Evolutionary conservation across 805 yeast genomes (phyloP).

Genomic region (Candida xyloterini): DNA sequence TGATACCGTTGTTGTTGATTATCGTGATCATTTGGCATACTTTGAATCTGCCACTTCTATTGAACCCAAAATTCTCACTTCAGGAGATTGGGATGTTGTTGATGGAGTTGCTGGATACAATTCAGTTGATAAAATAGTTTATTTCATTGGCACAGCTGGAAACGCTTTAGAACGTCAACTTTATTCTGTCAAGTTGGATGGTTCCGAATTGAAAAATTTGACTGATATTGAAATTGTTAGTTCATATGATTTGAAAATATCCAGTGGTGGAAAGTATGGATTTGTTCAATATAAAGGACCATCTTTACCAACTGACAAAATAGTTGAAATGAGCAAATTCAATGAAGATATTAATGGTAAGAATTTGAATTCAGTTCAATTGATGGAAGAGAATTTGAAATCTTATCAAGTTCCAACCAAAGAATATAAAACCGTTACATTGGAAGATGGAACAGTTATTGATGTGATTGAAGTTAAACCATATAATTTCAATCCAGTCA

Average conservation of each 20-base stretch:
- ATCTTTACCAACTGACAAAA: constrained; percentile 42
- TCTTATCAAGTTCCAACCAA: constrained; percentile 51
- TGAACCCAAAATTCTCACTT: constrained; percentile 41
- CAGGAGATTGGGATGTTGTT: constrained; percentile 52
- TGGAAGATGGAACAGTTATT: constrained; percentile 37
- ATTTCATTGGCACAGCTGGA: constrained; percentile 55
- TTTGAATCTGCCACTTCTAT: constrained; percentile 44
- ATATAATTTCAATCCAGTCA: constrained; percentile 41
- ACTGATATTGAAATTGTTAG: constrained; percentile 38
- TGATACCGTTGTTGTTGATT: constrained; percentile 54
- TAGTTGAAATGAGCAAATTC: constrained; percentile 31
- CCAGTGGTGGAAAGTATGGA: constrained; percentile 55
- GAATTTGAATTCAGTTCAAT: constrained; percentile 17
- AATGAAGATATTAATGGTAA: constrained; percentile 9
- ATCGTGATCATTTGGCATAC: constrained; percentile 63
- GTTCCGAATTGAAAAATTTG: constrained; percentile 22
- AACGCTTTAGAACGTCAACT: constrained; percentile 59
- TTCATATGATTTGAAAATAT: constrained; percentile 49
- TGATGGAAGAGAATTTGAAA: constrained; percentile 19
- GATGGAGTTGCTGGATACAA: constrained; percentile 49
- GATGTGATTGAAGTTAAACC: constrained; percentile 66
- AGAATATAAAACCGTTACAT: constrained; percentile 32
- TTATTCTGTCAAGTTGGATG: constrained; percentile 43
- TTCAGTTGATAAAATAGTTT: constrained; percentile 43
- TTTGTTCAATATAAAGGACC: constrained; percentile 48